A percentile compares a stretch with the other conserved stretches of the same genome.
Conservation (phyloP, 2,329 filamentous ascomycete species). For the Cladophialophora yegresii region DNA sequence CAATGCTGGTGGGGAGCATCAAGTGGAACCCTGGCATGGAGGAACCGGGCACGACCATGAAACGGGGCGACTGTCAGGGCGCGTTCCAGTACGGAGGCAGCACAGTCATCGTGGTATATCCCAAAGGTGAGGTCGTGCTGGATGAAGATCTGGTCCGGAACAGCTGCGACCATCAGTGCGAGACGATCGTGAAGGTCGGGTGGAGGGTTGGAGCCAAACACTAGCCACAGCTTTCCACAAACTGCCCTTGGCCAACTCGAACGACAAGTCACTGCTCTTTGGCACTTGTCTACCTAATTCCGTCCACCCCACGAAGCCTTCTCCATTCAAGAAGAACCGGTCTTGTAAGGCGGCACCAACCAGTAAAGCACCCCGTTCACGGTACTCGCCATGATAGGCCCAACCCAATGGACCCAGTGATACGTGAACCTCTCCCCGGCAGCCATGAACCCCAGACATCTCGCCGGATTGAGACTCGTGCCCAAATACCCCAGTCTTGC, state of each 20-base stretch:
- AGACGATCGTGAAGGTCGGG: slow-evolving; percentile 47
- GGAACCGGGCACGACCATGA: slow-evolving; percentile 39
- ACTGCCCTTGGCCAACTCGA: neutral
- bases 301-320: neutral
- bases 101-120: slow-evolving; percentile 47
- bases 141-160: slow-evolving; percentile 46
- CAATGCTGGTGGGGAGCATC: slow-evolving; percentile 50
- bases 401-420: slow-evolving; percentile 8
- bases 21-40: slow-evolving; percentile 45
- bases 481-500: slow-evolving; percentile 8
- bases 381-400: neutral
- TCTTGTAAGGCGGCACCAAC: slow-evolving; percentile 4
- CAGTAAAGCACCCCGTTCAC: neutral
- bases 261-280: neutral
- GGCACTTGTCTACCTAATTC: neutral
- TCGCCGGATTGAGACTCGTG: slow-evolving; percentile 4
- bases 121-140: slow-evolving; percentile 41
- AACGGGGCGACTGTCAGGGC: slow-evolving; percentile 47
- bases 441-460: slow-evolving; percentile 6
- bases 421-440: slow-evolving; percentile 7
- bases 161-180: slow-evolving; percentile 40
- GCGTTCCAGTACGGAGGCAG: slow-evolving; percentile 49
- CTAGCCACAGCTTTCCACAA: neutral
- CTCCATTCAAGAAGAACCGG: neutral
- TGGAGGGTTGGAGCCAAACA: slow-evolving; percentile 38